A percentile compares a stretch with the other conserved stretches of the same genome.
phyloP scores from a whole-genome alignment of 441 rosid genomes.

The Adansonia grandidieri region DNA sequence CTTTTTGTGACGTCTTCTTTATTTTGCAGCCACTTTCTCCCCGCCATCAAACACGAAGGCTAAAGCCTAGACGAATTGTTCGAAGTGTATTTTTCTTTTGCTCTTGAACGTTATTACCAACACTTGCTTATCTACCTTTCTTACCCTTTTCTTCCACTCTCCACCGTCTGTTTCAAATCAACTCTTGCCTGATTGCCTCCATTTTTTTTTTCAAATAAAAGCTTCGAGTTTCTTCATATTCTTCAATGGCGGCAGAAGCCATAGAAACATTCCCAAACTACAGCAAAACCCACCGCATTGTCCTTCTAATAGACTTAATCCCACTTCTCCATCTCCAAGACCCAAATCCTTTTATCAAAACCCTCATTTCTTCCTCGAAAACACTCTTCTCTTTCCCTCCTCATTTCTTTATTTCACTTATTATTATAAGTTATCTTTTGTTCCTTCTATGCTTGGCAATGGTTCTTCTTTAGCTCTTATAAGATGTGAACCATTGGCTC shows the following conservation, averaged over 20 bases:
- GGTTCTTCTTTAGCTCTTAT: conserved; percentile 17
- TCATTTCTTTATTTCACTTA: conserved; percentile 5
- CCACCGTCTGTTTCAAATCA: background rate
- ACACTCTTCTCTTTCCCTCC: conserved; percentile 60
- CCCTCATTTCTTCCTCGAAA: conserved; percentile 59
- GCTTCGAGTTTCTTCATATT: conserved; percentile 15
- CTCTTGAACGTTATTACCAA: too few relatives aligned
- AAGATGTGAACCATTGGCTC: conserved; percentile 11
- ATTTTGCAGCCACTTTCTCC: too few relatives aligned
- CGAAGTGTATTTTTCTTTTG: too few relatives aligned
- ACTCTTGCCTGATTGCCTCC: background rate
- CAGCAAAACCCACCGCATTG: conserved; percentile 72
- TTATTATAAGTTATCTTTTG: conserved; percentile 1
- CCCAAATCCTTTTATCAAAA: conserved; percentile 43
- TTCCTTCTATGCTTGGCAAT: background rate
- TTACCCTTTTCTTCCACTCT: background rate
- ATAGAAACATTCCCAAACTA: conserved; percentile 46
- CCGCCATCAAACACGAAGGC: too few relatives aligned
- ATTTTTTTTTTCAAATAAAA: background rate
- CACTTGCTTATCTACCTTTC: background rate
- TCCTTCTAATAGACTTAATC: conserved; percentile 77
- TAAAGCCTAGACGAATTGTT: too few relatives aligned
- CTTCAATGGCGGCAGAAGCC: conserved; percentile 38
- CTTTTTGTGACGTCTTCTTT: too few relatives aligned
- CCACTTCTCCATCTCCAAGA: conserved; percentile 53